These are phyloP conservation scores for Dactylellina drechsleri DNA, from an alignment of 2,329 filamentous ascomycete species.

Conservation along the genomic window DNA sequence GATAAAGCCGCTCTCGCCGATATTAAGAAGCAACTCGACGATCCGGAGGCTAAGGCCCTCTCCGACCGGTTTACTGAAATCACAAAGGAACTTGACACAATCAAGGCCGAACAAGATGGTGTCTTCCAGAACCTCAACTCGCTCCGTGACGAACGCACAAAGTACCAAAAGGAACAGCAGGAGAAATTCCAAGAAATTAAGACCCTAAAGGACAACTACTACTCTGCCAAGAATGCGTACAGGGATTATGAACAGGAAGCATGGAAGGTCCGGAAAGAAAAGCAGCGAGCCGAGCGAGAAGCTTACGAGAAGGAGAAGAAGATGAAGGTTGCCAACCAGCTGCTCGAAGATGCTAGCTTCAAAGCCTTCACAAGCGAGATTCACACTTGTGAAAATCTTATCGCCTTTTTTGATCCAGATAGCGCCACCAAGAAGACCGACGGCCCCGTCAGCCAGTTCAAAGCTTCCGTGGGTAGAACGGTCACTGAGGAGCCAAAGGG, in stretches of 20 bases:
- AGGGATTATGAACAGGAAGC: slow-evolving; percentile 84
- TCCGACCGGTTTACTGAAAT: slow-evolving; percentile 86
- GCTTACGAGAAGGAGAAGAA: slow-evolving; percentile 76
- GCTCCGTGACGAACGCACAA: slow-evolving; percentile 85
- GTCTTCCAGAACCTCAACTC: slow-evolving; percentile 87
- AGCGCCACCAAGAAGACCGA: slow-evolving; percentile 70
- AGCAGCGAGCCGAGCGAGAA: slow-evolving; percentile 71
- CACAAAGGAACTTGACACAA: slow-evolving; percentile 84
- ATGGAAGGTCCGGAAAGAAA: slow-evolving; percentile 69
- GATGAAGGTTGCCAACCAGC: slow-evolving; percentile 78
- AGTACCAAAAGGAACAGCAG: slow-evolving; percentile 84
- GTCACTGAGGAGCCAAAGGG: slow-evolving; percentile 88
- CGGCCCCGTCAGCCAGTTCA: slow-evolving; percentile 73
- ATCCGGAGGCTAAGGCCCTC: slow-evolving; percentile 88
- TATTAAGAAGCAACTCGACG: slow-evolving; percentile 87
- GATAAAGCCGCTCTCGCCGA: slow-evolving; percentile 87
- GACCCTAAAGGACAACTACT: slow-evolving; percentile 90
- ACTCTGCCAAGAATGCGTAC: slow-evolving; percentile 81
- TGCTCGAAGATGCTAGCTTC: slow-evolving; percentile 82
- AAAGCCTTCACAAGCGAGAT: slow-evolving; percentile 95
- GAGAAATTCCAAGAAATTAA: slow-evolving; percentile 83
- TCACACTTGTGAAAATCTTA: slow-evolving; percentile 83
- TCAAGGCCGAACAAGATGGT: slow-evolving; percentile 92
- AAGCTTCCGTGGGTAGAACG: slow-evolving; percentile 83
- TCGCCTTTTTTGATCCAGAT: slow-evolving; percentile 87